phyloP scores from a whole-genome alignment of 352 stramenopile species.

The Thalassiosira mediterranea region DNA sequence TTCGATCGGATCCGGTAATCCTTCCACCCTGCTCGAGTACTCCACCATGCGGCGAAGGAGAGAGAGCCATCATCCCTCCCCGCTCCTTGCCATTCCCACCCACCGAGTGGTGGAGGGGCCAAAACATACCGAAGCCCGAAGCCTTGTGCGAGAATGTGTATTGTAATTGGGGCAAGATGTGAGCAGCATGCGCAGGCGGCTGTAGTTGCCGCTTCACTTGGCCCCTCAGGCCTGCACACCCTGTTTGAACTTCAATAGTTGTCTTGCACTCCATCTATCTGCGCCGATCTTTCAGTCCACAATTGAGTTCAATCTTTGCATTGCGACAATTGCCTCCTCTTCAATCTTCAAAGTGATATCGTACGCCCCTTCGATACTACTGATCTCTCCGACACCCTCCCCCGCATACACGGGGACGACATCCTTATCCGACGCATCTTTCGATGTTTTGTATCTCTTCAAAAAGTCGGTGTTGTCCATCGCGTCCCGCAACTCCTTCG shows the following conservation, averaged over 20 bases:
- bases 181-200: too few relatives aligned
- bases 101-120: too few relatives aligned
- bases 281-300: neutral
- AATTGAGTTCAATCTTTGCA: slow-evolving; percentile 37
- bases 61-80: too few relatives aligned
- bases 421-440: slow-evolving; percentile 20
- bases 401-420: slow-evolving; percentile 49
- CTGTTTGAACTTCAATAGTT: neutral
- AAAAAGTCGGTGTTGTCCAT: slow-evolving; percentile 25
- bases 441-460: slow-evolving; percentile 39
- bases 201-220: too few relatives aligned
- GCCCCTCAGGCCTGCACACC: neutral
- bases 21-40: too few relatives aligned
- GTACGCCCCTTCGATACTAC: slow-evolving; percentile 60
- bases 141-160: too few relatives aligned
- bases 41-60: too few relatives aligned
- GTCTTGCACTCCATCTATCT: neutral
- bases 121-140: too few relatives aligned
- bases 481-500: slow-evolving; percentile 30
- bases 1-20: too few relatives aligned
- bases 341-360: slow-evolving; percentile 67
- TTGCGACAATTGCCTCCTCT: slow-evolving; percentile 51
- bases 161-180: too few relatives aligned
- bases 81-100: too few relatives aligned
- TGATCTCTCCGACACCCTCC: slow-evolving; percentile 72